phyloP scores from a whole-genome alignment of 768 basidiomycete species.

The Mycena haematopus region DNA sequence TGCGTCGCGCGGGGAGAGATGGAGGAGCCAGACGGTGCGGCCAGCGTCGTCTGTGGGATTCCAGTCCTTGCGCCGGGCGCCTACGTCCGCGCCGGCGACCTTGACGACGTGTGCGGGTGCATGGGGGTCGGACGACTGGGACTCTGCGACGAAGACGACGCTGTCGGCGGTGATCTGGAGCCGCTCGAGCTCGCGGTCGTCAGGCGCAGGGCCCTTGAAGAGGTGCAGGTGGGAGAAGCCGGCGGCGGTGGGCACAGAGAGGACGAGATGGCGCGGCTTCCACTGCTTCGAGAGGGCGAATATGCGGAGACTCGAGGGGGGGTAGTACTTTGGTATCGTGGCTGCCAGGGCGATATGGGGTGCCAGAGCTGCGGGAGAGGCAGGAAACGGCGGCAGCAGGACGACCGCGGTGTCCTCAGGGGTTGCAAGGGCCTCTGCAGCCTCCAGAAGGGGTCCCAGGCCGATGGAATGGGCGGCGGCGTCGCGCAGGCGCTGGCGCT shows the following conservation, averaged over 20 bases:
- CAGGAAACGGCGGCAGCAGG: conserved; percentile 69
- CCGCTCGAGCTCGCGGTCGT: conserved; percentile 76
- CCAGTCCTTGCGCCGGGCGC: conserved; percentile 51
- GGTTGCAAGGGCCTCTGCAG: conserved; percentile 38
- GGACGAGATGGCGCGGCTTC: conserved; percentile 22
- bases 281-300: conserved; percentile 65
- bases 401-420: conserved; percentile 11
- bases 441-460: conserved; percentile 54
- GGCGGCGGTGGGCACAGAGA: conserved; percentile 45
- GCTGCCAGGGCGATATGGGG: conserved; percentile 60
- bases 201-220: conserved; percentile 60
- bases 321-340: conserved; percentile 71
- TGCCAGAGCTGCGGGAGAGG: conserved; percentile 54
- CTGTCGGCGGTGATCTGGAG: conserved; percentile 79
- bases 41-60: conserved; percentile 53
- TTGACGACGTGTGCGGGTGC: conserved; percentile 67
- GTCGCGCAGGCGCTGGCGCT: conserved; percentile 76
- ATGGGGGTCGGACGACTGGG: conserved; percentile 36
- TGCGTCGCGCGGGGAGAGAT: conserved; percentile 68
- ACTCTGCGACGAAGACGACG: conserved; percentile 76
- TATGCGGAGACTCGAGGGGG: conserved; percentile 70
- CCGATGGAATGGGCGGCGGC: conserved; percentile 82
- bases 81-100: conserved; percentile 69
- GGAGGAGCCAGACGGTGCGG: conserved; percentile 72
- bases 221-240: conserved; percentile 68